Conservation (phyloP, 306 rosid genomes). For the Prunus davidiana region DNA sequence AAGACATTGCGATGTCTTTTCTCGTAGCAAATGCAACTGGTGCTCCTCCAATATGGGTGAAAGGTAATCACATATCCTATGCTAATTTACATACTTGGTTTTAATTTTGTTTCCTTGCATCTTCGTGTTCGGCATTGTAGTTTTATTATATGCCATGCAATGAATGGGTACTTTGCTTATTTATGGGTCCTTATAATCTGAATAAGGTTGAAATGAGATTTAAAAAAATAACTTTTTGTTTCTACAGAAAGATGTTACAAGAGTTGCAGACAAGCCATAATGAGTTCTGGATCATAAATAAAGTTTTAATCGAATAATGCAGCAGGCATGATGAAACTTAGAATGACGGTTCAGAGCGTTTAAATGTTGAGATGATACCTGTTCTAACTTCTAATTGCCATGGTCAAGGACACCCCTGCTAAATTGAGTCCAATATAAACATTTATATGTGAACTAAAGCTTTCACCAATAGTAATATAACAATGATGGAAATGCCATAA, state of each 20-base stretch:
- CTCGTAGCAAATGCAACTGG: constrained; percentile 90
- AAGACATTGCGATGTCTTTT: constrained; percentile 98
- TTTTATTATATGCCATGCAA: not conserved
- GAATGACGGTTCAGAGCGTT: too few species aligned
- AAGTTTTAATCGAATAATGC: not conserved
- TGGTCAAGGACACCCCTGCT: not conserved
- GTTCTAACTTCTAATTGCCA: too few species aligned
- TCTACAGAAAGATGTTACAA: not conserved
- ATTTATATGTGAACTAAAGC: not conserved
- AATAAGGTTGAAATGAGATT: not conserved
- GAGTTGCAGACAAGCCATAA: not conserved
- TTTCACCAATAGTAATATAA: not conserved
- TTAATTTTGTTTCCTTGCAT: not conserved
- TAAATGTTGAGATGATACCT: too few species aligned
- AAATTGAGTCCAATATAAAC: not conserved
- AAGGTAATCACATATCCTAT: constrained; percentile 52
- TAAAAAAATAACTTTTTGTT: not conserved
- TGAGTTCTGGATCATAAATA: not conserved
- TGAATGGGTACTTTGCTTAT: not conserved
- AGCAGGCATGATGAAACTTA: not conserved
- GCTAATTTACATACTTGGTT: not conserved
- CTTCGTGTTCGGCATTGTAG: not conserved
- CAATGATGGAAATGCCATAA: not conserved
- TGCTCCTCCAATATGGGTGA: constrained; percentile 96
- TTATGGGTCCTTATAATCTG: not conserved